Base-by-base conservation (phyloP, 768 basidiomycete genomes). In the Tulasnella sp. region DNA sequence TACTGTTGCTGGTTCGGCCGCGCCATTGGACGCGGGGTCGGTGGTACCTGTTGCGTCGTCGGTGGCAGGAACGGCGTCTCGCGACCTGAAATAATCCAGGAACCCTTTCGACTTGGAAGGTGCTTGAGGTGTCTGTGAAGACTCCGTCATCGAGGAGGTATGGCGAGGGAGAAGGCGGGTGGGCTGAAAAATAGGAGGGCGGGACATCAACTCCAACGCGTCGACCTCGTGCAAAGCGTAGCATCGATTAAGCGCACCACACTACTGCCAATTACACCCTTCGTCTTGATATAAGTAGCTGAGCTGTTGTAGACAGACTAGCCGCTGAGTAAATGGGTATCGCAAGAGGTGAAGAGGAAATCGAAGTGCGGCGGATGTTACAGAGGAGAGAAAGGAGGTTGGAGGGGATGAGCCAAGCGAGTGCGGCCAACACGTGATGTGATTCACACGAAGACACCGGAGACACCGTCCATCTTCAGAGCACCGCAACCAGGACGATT, bases 51-150 rank as follows among this genome's bases (percentile, higher is more conserved):
- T 69, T 37, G 64, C 64, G 31, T 37, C 64, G 28, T 69, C 34
- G 34, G 31, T 34, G 9, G 5, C 31, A 37, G 64, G 34, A 34
- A 12, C 6, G 18, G 64, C 34, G 28, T 37, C 64, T 69, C 64
- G 64, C 64, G 64, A 69, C 28, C 64, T 69, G 64, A 69, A 69
- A 31, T 69, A 69, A 31, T 69, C 64, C 31, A 69, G 14, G 34
- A 69, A 69, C 5, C 31, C 64, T 69, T 69, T 69, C 31, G 64
- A 37, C 64, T 69, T 69, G 64, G 64, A 69, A 69, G 64, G 64
- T 34, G 64, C 64, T 31, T 3, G 64, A 34, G 64, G 64, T 2
- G 64, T 20, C 34, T 69, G 64, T 22, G 64, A 37, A 8, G 64
- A 69, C 64, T 69, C 64, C 11, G 64, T 69, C 64, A 69, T 69